Percentiles rank a stretch among this genome's conserved stretches.
Conservation (phyloP, 2,329 filamentous ascomycete genomes). For the Calonectria ilicicola region DNA sequence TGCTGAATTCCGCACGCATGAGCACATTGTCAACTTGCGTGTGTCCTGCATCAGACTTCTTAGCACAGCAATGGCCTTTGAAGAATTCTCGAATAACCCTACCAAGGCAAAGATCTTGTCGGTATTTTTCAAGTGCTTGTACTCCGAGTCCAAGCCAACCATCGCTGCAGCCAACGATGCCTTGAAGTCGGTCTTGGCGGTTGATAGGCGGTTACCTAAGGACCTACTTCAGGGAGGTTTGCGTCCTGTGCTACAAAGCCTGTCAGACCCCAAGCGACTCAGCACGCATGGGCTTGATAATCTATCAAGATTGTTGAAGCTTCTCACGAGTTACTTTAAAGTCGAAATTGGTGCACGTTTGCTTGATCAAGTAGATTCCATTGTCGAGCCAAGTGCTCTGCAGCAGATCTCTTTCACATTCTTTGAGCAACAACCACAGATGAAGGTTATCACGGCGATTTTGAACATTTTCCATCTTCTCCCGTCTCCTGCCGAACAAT, state of each 20-base stretch:
- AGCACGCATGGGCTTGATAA: slow-evolving; percentile 92
- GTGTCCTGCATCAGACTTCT: slow-evolving; percentile 95
- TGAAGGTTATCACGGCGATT: slow-evolving; percentile 95
- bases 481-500: slow-evolving; percentile 87
- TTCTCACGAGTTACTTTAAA: slow-evolving; percentile 98
- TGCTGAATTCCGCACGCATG: slow-evolving; percentile 93
- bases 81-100: slow-evolving; percentile 84
- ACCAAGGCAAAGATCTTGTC: slow-evolving; percentile 82
- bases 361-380: slow-evolving; percentile 92
- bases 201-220: slow-evolving; percentile 93
- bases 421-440: slow-evolving; percentile 90
- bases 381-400: slow-evolving; percentile 83
- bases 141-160: slow-evolving; percentile 91
- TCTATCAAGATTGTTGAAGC: slow-evolving; percentile 85
- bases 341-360: slow-evolving; percentile 94
- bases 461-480: slow-evolving; percentile 98
- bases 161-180: slow-evolving; percentile 95
- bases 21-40: slow-evolving; percentile 89
- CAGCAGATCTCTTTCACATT: slow-evolving; percentile 95
- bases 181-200: slow-evolving; percentile 85
- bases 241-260: slow-evolving; percentile 93
- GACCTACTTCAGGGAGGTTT: slow-evolving; percentile 95
- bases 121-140: slow-evolving; percentile 98
- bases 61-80: slow-evolving; percentile 92
- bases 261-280: slow-evolving; percentile 92